phyloP scores from a whole-genome alignment of 257 asterid species.

The Penstemon newberryi region DNA sequence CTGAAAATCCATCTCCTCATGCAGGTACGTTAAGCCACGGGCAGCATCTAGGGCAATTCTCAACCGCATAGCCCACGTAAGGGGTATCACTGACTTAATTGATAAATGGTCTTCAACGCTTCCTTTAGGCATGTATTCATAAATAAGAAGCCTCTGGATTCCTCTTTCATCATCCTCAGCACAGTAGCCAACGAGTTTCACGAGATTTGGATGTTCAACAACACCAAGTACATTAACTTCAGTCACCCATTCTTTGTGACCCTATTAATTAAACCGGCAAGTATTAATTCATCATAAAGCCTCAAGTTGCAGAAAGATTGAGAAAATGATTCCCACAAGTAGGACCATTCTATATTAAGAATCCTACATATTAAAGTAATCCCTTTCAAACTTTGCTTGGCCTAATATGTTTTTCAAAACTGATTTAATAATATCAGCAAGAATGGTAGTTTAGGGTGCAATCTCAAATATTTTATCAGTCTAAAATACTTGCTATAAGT shows the following conservation, averaged over 20 bases:
- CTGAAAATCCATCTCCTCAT: slow-evolving; percentile 98
- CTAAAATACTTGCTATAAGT: no score
- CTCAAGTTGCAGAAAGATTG: no score
- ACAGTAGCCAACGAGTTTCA: slow-evolving; percentile 87
- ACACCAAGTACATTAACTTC: slow-evolving; percentile 95
- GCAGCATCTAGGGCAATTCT: slow-evolving; percentile 92
- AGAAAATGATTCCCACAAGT: no score
- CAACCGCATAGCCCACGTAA: slow-evolving; percentile 88
- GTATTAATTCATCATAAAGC: background rate
- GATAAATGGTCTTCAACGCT: slow-evolving; percentile 92
- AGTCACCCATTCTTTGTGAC: slow-evolving; percentile 99
- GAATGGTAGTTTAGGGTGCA: no score
- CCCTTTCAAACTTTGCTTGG: no score
- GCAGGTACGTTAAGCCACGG: slow-evolving; percentile 80
- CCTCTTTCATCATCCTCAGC: slow-evolving; percentile 99
- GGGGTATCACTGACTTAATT: slow-evolving; percentile 51
- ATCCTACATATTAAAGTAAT: no score
- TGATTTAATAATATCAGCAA: no score
- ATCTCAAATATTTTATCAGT: no score
- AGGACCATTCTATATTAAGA: no score
- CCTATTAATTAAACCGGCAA: slow-evolving; percentile 43
- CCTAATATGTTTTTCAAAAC: no score
- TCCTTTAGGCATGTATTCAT: slow-evolving; percentile 87
- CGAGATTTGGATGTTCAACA: slow-evolving; percentile 91
- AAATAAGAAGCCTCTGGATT: slow-evolving; percentile 86